phyloP scores from a whole-genome alignment of 768 basidiomycete genomes.

The Dentipellis sp. region DNA sequence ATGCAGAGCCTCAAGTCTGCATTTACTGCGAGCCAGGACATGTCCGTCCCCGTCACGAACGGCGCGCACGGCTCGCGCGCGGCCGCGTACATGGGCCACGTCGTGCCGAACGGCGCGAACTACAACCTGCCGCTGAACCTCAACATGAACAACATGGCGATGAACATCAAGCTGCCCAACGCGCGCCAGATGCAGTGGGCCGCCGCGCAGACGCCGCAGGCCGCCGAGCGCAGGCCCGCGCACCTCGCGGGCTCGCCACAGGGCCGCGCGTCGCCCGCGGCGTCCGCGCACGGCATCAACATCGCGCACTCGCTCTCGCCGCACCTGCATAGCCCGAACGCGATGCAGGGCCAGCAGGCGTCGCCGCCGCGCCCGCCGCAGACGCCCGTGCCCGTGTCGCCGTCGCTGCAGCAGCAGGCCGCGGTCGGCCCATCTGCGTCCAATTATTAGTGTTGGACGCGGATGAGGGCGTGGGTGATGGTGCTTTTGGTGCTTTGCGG shows the following conservation, averaged over 20 bases:
- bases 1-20: constrained; percentile 51
- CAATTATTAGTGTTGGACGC: too few relatives aligned
- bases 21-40: constrained; percentile 36
- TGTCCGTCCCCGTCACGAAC: constrained; percentile 22
- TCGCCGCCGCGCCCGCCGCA: constrained; percentile 23
- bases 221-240: background rate
- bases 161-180: too few relatives aligned
- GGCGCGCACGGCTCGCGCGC: constrained; percentile 17
- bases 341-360: constrained; percentile 18
- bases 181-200: constrained; percentile 34
- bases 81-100: constrained; percentile 29
- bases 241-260: constrained; percentile 9
- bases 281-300: constrained; percentile 17
- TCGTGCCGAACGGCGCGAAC: constrained; percentile 26
- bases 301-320: constrained; percentile 21
- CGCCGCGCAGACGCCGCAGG: constrained; percentile 12
- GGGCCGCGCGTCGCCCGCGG: constrained; percentile 16
- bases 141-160: too few relatives aligned
- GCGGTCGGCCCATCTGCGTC: constrained; percentile 19
- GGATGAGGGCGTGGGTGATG: too few relatives aligned
- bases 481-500: too few relatives aligned
- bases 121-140: constrained; percentile 31
- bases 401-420: constrained; percentile 25
- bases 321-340: constrained; percentile 21
- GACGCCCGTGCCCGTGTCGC: constrained; percentile 20